Evolutionary conservation across 495 filamentous ascomycete species (phyloP), one percentile per base, ranked within the genome.

Genomic region (Xanthoparmelia taractica): DNA sequence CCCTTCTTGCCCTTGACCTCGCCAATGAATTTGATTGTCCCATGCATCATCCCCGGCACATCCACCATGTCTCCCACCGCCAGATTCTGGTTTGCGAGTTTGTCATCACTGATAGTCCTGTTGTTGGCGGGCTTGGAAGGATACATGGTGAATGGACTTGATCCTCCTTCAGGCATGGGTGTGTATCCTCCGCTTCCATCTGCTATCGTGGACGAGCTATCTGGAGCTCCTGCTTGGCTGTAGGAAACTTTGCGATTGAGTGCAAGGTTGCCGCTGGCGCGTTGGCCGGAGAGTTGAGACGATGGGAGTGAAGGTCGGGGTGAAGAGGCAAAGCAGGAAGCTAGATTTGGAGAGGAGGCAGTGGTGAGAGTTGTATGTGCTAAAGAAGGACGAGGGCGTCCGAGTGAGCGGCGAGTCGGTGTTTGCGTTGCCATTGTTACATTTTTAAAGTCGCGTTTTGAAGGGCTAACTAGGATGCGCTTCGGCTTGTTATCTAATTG

Each of bases 31-130:
- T 88, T 91, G 61, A 99, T 84, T 31, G 84, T 88, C 31, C 94
- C 94, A 67, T 87, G 78, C 93, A 99, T 97, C 68, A 86, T 91
- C 13, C 94, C 95, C 8, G 94, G 94, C 58, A 97, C 93, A 64
- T 97, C 92, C 59, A 99, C 94, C 60, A 82, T 75, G 72, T 97
- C 95, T 52, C 95, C 95, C 43, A 97, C 82, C 68, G 63, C 65
- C 2, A 71, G 56, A 61, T 62, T 65, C 56, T 65, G 63, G 25
- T 64, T 65, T 29, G 54, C 65, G 45, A 48, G 57, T 48, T 38
- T 60, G 45, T 68, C 61, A 54, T 65, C 67, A 34, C 20, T 67
- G 17, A 63, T 58, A 10, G 59, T 67, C 33, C 65, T 65, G 50
- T 55, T 50, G 20, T 58, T 50, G 8, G 56, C 63, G 25, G 59